Base-by-base conservation (phyloP, 352 stramenopile species). In the Pythium dissimile region DNA sequence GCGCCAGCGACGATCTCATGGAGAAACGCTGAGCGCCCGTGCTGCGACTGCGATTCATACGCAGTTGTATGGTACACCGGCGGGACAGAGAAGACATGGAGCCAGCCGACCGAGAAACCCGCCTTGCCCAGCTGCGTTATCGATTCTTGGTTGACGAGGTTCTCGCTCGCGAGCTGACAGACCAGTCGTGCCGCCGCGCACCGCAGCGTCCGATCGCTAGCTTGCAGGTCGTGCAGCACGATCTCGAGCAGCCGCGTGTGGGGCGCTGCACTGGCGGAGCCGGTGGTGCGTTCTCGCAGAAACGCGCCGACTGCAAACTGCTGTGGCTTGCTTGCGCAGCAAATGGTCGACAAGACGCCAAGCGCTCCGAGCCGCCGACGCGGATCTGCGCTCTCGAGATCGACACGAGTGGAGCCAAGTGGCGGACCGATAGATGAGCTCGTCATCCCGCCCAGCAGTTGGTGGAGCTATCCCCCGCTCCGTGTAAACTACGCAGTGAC, bases 161-260 rank as follows among this genome's bases (percentile, higher is more conserved):
- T 86, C 50, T 88, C 75, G 50, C 84, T 78, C 45, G 66, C 62
- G 44, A 76, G 65, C 9, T 76, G 65, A n/a, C 75, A 84, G 20
- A 88, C 31, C 16, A 86, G 59, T 0, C 78, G 71, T 27, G 75
- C 61, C 1, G 75, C 63, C 1, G 69, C 72, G 35, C 82, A 62
- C 1, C 78, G 70, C 23, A 86, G 42, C 27, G 73, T 75, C 34
- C 69, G 62, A 56, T 88, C 75, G 0, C 46, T 63, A 2, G 66
- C 66, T 5, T 54, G 45, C 8, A 88, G 24, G 30, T 88, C 78
- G 20, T 27, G 9, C 44, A 84, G 34, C 32, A 71, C 32, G 50
- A 60, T 27, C 28, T 79, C 32, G 1, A 72, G 43, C 9, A 73
- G 18, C 48, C 28, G 30, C 1, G 60, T 47, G 31, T 0, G 45